Percentiles rank a stretch among this genome's conserved stretches.
Evolutionary conservation across 2,329 filamentous ascomycete genomes (phyloP).

Genomic region (Alternaria postmessia): DNA sequence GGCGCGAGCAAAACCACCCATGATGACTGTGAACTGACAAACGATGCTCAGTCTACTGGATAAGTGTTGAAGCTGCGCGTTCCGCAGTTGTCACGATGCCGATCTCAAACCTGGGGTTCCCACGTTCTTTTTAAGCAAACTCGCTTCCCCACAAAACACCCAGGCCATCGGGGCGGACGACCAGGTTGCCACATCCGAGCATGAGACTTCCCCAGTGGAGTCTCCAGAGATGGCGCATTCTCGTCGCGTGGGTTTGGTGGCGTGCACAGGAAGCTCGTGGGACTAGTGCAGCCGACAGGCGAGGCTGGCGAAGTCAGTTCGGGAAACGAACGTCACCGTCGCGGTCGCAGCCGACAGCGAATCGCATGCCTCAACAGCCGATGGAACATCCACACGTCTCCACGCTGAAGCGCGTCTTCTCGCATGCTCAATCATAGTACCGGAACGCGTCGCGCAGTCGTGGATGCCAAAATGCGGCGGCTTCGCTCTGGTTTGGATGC

Average conservation of each 20-base stretch:
- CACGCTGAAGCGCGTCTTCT: slow-evolving; percentile 3
- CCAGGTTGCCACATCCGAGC: slow-evolving; percentile 22
- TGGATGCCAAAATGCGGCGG: slow-evolving; percentile 25
- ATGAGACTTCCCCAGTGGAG: slow-evolving; percentile 25
- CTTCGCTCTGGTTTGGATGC: slow-evolving; percentile 15
- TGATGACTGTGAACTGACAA: slow-evolving; percentile 21
- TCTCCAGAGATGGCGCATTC: slow-evolving; percentile 24
- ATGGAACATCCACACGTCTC: slow-evolving; percentile 6
- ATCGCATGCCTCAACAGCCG: slow-evolving; percentile 11
- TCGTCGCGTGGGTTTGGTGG: slow-evolving; percentile 22
- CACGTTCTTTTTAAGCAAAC: slow-evolving; percentile 29
- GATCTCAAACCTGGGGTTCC: slow-evolving; percentile 33
- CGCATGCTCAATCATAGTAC: slow-evolving; percentile 20
- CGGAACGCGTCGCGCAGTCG: slow-evolving; percentile 29
- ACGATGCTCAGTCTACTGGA: neutral
- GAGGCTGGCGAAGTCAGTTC: slow-evolving; percentile 3
- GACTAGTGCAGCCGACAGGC: slow-evolving; percentile 12
- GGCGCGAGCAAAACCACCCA: slow-evolving; percentile 55
- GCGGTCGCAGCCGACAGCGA: slow-evolving; percentile 7
- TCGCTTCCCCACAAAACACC: slow-evolving; percentile 31
- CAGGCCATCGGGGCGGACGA: slow-evolving; percentile 18
- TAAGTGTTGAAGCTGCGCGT: slow-evolving; percentile 6
- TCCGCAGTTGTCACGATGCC: slow-evolving; percentile 14
- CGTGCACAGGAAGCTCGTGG: slow-evolving; percentile 14
- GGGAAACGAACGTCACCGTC: neutral